Percentiles rank a stretch among this genome's conserved stretches.
These are phyloP conservation scores for Salvia splendens DNA, from an alignment of 257 asterid genomes.

Conservation along the genomic window DNA sequence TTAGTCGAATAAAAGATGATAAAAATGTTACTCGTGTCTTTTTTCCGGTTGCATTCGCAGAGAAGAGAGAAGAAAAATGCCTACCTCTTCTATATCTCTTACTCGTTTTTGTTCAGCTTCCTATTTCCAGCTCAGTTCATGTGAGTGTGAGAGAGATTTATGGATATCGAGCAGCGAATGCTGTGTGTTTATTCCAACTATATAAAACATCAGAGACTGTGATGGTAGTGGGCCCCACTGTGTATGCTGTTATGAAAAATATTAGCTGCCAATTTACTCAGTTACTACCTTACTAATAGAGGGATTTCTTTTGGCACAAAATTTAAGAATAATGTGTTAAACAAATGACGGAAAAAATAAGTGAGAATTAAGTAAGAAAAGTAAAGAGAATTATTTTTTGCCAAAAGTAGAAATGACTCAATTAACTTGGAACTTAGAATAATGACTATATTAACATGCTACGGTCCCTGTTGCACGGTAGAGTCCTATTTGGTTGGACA, in stretches of 20 bases:
- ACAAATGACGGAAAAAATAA: no score
- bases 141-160: constrained; percentile 1
- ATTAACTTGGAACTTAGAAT: no score
- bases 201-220: constrained; percentile 5
- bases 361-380: no score
- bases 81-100: constrained; percentile 5
- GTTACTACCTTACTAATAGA: constrained; percentile 19
- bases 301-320: no score
- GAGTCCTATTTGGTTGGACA: no score
- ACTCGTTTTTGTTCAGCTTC: constrained; percentile 12
- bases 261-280: constrained; percentile 18
- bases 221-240: constrained; percentile 25
- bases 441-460: no score
- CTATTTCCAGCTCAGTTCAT: constrained; percentile 26
- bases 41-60: constrained; percentile 44
- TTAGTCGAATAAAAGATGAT: not conserved
- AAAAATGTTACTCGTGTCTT: not conserved
- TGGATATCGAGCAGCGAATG: constrained; percentile 17
- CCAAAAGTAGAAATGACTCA: no score
- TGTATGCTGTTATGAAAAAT: constrained; percentile 20
- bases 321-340: no score
- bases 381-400: no score
- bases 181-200: not conserved
- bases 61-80: constrained; percentile 1
- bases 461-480: no score